Base-by-base conservation (phyloP, 345 rosid genomes). In the Hirschfeldia incana region DNA sequence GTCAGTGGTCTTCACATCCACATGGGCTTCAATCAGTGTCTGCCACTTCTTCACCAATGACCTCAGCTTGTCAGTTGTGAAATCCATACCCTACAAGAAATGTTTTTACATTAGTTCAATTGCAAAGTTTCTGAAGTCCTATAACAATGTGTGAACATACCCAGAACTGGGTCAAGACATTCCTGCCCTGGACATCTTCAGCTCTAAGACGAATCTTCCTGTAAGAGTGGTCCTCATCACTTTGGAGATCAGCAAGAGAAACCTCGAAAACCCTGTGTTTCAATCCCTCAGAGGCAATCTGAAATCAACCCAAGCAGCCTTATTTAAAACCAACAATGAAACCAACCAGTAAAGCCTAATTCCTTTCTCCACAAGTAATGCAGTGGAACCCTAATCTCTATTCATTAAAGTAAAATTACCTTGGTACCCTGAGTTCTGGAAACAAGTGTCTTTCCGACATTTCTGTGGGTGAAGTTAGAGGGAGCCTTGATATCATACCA, bases 401-500 rank as follows among this genome's bases (percentile, higher is more conserved):
- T 29, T 2, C 4, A 29, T 29, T 29, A 29, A 29, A 29, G 32
- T 29, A 29, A 29, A 29, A 2, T 29, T 29, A 29, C 98, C 98
- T 94, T 91, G 58, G 98, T 92, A 58, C 95, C 98, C 91, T 94
- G 98, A 11, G 98, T 94, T 65, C 97, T 91, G 37, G 92, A 82
- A 28, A 94, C 97, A 46, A 92, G 93, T 0, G 98, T 94, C 78
- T 91, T 94, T 6, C 98, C 98, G 0, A 94, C 95, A 71, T 89
- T 91, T 79, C 86, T 90, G 34, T 59, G 76, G 89, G 88, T 26
- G 86, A 81, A 6, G 90, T 73, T 1, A 97, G 98, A 37, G 98
- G 98, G 98, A 37, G 98, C 97, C 83, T 94, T 94, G 75, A 92
- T 88, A 39, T 92, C 94, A 72, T 94, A 91, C 98, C 98, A 94